Evolutionary conservation across 495 filamentous ascomycete species (phyloP).

Genomic region (Parathielavia hyrcaniae): DNA sequence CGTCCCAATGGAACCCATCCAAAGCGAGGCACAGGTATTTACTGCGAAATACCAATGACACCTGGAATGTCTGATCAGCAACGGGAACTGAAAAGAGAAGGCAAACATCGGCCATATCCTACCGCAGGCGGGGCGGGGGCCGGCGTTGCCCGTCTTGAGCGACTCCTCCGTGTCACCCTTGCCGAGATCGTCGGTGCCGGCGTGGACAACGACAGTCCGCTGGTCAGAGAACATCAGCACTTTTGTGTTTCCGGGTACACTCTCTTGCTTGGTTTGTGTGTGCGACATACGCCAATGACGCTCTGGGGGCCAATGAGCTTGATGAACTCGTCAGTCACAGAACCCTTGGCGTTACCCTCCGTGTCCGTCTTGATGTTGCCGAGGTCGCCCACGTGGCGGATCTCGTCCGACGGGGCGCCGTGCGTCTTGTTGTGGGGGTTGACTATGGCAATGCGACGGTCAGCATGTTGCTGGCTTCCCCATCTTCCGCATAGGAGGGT

Average conservation of each 20-base stretch:
- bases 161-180: conserved; percentile 84
- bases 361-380: conserved; percentile 94
- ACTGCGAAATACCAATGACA: conserved; percentile 81
- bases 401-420: conserved; percentile 73
- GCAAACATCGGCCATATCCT: conserved; percentile 30
- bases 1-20: not conserved
- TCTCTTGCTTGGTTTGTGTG: conserved; percentile 13
- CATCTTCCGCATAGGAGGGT: not conserved
- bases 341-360: conserved; percentile 78
- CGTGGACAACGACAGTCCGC: conserved; percentile 93
- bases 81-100: conserved; percentile 12
- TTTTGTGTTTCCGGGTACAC: not conserved
- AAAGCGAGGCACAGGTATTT: too few relatives aligned
- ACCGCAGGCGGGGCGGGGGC: conserved; percentile 85
- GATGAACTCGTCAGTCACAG: conserved; percentile 66
- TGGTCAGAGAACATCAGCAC: conserved; percentile 33
- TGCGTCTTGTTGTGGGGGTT: conserved; percentile 90
- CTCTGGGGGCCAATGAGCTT: conserved; percentile 95
- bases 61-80: conserved; percentile 39
- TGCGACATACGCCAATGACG: conserved; percentile 87
- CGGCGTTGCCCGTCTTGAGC: conserved; percentile 96
- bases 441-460: conserved; percentile 49
- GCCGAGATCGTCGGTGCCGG: conserved; percentile 92
- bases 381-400: conserved; percentile 92
- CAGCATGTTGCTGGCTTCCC: not conserved